Percentiles rank a stretch among this genome's conserved stretches.
These are phyloP conservation scores for Podospora conica DNA, from an alignment of 495 filamentous ascomycete genomes.

Conservation along the genomic window DNA sequence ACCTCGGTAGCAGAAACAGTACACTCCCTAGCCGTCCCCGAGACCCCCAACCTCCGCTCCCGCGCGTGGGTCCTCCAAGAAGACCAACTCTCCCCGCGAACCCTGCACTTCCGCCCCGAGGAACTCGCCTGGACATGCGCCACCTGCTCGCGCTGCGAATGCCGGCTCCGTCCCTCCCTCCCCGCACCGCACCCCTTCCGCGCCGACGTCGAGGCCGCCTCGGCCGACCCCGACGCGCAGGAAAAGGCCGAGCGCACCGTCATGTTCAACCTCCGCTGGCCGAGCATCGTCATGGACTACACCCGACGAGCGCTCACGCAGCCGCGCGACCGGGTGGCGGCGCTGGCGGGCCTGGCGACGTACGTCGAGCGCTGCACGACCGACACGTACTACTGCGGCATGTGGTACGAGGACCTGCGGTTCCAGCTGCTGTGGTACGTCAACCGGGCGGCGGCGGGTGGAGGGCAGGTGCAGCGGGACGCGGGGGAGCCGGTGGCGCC, in stretches of 20 bases:
- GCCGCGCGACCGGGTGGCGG: not conserved
- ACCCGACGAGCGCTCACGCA: not conserved
- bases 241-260: not conserved
- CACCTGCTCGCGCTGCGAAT: not conserved
- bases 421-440: constrained; percentile 1
- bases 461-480: not conserved
- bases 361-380: not conserved
- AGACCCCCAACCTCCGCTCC: not conserved
- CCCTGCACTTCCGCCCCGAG: not conserved
- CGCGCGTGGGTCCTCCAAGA: not conserved
- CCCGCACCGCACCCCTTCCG: not conserved
- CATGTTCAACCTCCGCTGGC: not conserved
- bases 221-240: not conserved
- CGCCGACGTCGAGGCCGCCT: not conserved
- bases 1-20: not conserved
- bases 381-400: not conserved
- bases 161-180: not conserved
- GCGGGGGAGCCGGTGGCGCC: not conserved
- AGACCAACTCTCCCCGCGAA: not conserved
- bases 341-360: not conserved
- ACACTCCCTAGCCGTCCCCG: not conserved
- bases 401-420: not conserved
- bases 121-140: constrained; percentile 1
- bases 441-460: not conserved
- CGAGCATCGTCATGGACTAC: constrained; percentile 1